Percentiles rank a stretch among this genome's conserved stretches.
These are phyloP conservation scores for Penicillium sp. DNA, from an alignment of 2,329 filamentous ascomycete species.

Conservation along the genomic window DNA sequence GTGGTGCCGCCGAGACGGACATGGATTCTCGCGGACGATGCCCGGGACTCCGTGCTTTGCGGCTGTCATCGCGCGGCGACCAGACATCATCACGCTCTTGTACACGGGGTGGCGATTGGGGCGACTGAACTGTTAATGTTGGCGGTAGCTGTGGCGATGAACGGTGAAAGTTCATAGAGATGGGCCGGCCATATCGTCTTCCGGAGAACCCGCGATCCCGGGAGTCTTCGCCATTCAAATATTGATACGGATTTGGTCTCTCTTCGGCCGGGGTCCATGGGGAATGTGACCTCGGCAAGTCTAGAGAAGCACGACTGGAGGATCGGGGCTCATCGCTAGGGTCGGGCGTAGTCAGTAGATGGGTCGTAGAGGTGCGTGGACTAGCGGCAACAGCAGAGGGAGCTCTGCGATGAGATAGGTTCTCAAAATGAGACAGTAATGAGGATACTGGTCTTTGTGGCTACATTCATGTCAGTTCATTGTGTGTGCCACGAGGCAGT, in stretches of 20 bases:
- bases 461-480: constrained; percentile 14
- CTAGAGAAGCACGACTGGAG: constrained; percentile 41
- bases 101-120: constrained; percentile 42
- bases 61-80: constrained; percentile 66
- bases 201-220: constrained; percentile 47
- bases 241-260: constrained; percentile 20
- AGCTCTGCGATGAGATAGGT: constrained; percentile 40
- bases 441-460: constrained; percentile 49
- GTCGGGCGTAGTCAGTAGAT: constrained; percentile 34
- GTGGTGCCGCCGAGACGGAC: constrained; percentile 20
- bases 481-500: constrained; percentile 13
- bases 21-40: constrained; percentile 27
- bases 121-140: constrained; percentile 45
- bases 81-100: constrained; percentile 20
- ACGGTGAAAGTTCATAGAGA: constrained; percentile 43
- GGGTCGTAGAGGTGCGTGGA: constrained; percentile 31
- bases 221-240: constrained; percentile 25
- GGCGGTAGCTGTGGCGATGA: constrained; percentile 45
- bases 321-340: constrained; percentile 32
- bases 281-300: constrained; percentile 42
- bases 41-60: constrained; percentile 26
- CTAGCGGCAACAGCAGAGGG: constrained; percentile 29
- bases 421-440: constrained; percentile 50
- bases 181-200: constrained; percentile 58
- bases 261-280: constrained; percentile 36